Percentiles rank a stretch among this genome's conserved stretches.
phyloP scores from a whole-genome alignment of 1,284 basidiomycete genomes.

The Cutaneotrichosporon daszewskae region DNA sequence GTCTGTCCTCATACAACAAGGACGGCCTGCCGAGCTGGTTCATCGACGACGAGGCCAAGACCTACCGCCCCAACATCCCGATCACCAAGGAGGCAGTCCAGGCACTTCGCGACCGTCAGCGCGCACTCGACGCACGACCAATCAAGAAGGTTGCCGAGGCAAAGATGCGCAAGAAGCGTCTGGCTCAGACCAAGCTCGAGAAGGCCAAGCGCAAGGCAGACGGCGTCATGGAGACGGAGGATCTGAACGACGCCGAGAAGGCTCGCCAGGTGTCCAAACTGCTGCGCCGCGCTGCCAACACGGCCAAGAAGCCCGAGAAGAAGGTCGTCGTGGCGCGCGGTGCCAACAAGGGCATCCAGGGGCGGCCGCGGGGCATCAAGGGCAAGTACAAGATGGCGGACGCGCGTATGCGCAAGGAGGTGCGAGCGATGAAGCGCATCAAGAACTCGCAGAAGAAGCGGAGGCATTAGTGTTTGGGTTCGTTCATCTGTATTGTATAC shows the following conservation, averaged over 20 bases:
- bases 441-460: constrained; percentile 40
- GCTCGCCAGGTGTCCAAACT: constrained; percentile 88
- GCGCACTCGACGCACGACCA: constrained; percentile 90
- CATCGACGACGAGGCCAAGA: constrained; percentile 89
- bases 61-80: constrained; percentile 91
- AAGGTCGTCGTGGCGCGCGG: constrained; percentile 92
- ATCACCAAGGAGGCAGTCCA: constrained; percentile 93
- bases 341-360: constrained; percentile 80
- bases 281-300: constrained; percentile 69
- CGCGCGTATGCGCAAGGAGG: constrained; percentile 46
- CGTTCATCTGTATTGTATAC: no score
- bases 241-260: constrained; percentile 91
- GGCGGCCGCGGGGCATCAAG: constrained; percentile 92
- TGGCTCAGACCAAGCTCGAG: constrained; percentile 75
- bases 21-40: constrained; percentile 94
- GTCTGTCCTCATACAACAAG: constrained; percentile 84
- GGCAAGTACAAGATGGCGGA: constrained; percentile 91
- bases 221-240: constrained; percentile 80
- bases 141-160: constrained; percentile 99
- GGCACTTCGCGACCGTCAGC: constrained; percentile 80
- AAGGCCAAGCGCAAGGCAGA: constrained; percentile 97
- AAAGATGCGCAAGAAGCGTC: constrained; percentile 94
- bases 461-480: constrained; percentile 7
- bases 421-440: constrained; percentile 38
- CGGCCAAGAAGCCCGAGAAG: constrained; percentile 56